Evolutionary conservation across 164 flowering plant species (phyloP).

Genomic region (Aristolochia californica): DNA sequence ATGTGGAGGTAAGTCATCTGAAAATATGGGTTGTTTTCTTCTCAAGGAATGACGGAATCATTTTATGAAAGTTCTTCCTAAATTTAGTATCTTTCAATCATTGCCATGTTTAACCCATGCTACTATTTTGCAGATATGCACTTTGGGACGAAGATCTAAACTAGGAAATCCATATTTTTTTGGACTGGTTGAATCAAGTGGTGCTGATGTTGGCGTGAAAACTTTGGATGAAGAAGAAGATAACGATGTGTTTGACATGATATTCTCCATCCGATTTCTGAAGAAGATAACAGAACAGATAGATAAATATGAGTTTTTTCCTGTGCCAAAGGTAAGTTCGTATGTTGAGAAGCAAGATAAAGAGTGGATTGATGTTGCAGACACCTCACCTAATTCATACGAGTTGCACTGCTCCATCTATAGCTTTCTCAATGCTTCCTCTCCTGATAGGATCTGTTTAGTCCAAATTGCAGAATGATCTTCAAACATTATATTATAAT

Average conservation of each 20-base stretch:
- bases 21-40: not conserved
- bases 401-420: conserved; percentile 47
- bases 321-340: conserved; percentile 22
- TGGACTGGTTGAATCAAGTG: conserved; percentile 37
- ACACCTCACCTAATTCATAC: conserved; percentile 62
- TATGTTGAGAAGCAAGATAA: conserved; percentile 50
- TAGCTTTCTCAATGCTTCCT: conserved; percentile 35
- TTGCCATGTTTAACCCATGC: not conserved
- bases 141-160: conserved; percentile 12
- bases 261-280: conserved; percentile 47
- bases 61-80: no score
- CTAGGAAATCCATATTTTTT: conserved; percentile 26
- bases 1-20: conserved; percentile 48
- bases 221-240: conserved; percentile 11
- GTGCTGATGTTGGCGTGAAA: conserved; percentile 56
- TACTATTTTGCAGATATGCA: conserved; percentile 39
- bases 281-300: conserved; percentile 35
- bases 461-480: conserved; percentile 35
- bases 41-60: no score
- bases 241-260: conserved; percentile 38
- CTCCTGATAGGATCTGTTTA: conserved; percentile 43
- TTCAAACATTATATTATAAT: not conserved
- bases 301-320: conserved; percentile 34
- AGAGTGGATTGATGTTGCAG: conserved; percentile 56
- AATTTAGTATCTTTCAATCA: not conserved